phyloP scores from a whole-genome alignment of 164 flowering plant species.

The Tetracentron sinense region DNA sequence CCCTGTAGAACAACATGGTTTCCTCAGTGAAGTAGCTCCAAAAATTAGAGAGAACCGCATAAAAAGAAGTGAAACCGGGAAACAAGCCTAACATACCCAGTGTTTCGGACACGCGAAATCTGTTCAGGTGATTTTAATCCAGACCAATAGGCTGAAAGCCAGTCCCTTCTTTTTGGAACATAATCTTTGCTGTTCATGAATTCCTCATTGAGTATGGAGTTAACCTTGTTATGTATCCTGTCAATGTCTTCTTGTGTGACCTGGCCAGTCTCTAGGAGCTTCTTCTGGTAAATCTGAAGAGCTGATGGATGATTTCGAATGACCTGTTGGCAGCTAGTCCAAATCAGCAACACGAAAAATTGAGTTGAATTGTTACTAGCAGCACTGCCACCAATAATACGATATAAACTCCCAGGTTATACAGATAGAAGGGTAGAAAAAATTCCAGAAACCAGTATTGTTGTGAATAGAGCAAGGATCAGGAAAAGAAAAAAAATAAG shows the following conservation, averaged over 20 bases:
- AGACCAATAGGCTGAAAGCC: slow-evolving; percentile 92
- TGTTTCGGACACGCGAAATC: slow-evolving; percentile 84
- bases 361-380: neutral
- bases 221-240: slow-evolving; percentile 61
- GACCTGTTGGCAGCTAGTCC: slow-evolving; percentile 39
- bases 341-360: neutral
- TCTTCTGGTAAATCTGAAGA: slow-evolving; percentile 71
- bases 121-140: slow-evolving; percentile 97
- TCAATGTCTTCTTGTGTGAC: slow-evolving; percentile 68
- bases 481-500: too few relatives aligned
- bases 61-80: neutral
- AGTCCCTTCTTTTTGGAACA: slow-evolving; percentile 74
- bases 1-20: slow-evolving; percentile 44
- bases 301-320: slow-evolving; percentile 88
- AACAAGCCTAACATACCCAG: slow-evolving; percentile 55
- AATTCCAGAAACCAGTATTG: too few relatives aligned
- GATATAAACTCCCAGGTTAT: neutral
- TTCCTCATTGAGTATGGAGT: slow-evolving; percentile 79
- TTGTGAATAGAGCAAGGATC: too few relatives aligned
- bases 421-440: neutral
- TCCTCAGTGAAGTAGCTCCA: slow-evolving; percentile 21
- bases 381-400: neutral
- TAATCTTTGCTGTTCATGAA: slow-evolving; percentile 81
- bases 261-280: slow-evolving; percentile 71
- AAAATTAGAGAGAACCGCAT: slow-evolving; percentile 8